Evolutionary conservation across 768 basidiomycete species (phyloP), one percentile per base, ranked within the genome.

Genomic region (Mycena epipterygia): DNA sequence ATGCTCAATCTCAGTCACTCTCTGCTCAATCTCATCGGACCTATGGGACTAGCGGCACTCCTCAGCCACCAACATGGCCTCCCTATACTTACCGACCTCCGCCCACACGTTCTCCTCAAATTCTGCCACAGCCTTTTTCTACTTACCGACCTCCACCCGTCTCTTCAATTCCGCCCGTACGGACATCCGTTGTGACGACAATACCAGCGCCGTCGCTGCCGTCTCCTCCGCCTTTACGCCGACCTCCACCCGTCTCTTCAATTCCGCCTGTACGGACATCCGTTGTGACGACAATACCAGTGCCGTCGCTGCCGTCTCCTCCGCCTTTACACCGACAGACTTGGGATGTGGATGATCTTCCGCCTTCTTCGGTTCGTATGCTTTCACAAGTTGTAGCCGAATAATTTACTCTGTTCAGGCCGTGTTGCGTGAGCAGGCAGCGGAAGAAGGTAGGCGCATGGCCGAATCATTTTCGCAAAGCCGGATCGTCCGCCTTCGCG

Each of bases 311-410:
- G 25, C 59, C 46, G 30, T 17, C 60, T n/a, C 42, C 49, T 37
- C 46, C 60, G 60, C 23, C 37, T 39, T 39, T n/a, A 37, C 35
- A 44, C 19, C 35, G 37, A 27, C 23, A 42, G 9, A 64, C 62
- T 5, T 44, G 51, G 52, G 23, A 39, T 4, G 25, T 11, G n/a
- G 57, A 51, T 23, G 39, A 55, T 25, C 21, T 29, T 23, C 41
- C 51, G 0, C 51, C 37, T 25, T 62, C 52, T 46, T 23, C 60
- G 56, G 67, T 69, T 32, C 41, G 67, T 63, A 42, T 29, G 32
- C 19, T 19, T 32, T 33, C 33, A 21, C 19, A 49, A n/a, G 30
- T 27, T 60, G 58, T 51, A 16, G 12, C 53, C 42, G 12, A 19
- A 39, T 44, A 58, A 1, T 48, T 61, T 23, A 68, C 41, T 61